These are phyloP conservation scores for Colletotrichum eremochloae DNA, from an alignment of 2,329 filamentous ascomycete genomes.

Conservation along the genomic window DNA sequence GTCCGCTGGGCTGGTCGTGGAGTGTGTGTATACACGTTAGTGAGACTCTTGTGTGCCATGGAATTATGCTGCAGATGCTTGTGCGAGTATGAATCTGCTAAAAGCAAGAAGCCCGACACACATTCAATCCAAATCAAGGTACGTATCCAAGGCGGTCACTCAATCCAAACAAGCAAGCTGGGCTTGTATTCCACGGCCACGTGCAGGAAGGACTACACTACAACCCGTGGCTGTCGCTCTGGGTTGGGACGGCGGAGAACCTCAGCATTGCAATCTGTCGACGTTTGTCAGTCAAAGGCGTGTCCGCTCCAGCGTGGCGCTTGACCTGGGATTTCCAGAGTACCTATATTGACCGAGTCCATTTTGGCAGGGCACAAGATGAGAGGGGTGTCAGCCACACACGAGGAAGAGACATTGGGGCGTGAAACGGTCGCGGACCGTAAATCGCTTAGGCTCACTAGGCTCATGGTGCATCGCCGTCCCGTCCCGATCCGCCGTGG, in stretches of 20 bases:
- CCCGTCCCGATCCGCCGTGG: conserved; percentile 21
- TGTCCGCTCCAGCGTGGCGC: conserved; percentile 2
- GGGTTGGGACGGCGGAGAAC: neutral
- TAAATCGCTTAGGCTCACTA: conserved; percentile 24
- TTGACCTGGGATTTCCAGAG: neutral
- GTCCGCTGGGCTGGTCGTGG: neutral
- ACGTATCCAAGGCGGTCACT: too few relatives aligned
- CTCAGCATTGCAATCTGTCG: neutral
- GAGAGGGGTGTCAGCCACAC: neutral
- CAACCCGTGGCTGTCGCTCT: neutral
- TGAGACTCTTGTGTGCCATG: neutral
- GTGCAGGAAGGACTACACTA: neutral
- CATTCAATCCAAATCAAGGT: neutral
- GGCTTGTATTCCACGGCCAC: neutral
- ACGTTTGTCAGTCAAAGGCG: neutral
- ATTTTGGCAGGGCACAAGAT: neutral
- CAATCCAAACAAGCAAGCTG: neutral
- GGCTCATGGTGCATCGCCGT: conserved; percentile 2
- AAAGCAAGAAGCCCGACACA: neutral
- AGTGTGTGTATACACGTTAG: neutral
- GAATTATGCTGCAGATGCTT: conserved; percentile 21
- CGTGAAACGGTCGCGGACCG: neutral
- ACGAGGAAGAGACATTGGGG: neutral
- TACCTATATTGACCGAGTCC: neutral
- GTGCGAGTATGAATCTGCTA: neutral